phyloP scores from a whole-genome alignment of 2,329 filamentous ascomycete genomes.

The Aspergillus costaricaensis region DNA sequence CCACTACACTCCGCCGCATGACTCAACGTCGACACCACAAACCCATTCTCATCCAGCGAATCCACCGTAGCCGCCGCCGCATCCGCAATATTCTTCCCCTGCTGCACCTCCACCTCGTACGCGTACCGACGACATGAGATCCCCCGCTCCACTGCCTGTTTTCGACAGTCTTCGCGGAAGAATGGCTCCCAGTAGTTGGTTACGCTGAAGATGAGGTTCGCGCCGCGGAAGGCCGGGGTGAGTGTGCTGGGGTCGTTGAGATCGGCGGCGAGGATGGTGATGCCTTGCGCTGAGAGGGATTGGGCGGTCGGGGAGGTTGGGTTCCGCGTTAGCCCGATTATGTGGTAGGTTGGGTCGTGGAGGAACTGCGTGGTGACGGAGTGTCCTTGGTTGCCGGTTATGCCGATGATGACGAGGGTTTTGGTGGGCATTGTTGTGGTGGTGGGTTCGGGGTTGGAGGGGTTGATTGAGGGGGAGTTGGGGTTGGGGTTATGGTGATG shows the following conservation, averaged over 20 bases:
- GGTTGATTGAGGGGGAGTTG: background rate
- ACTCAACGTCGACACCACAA: constrained; percentile 56
- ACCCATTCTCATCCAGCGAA: constrained; percentile 50
- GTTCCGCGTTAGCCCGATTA: constrained; percentile 35
- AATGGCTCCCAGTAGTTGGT: constrained; percentile 60
- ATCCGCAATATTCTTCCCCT: constrained; percentile 59
- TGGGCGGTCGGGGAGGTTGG: constrained; percentile 23
- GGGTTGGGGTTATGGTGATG: background rate
- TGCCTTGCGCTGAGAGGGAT: constrained; percentile 23
- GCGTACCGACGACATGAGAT: constrained; percentile 49
- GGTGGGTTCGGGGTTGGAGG: background rate
- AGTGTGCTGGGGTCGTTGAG: constrained; percentile 28
- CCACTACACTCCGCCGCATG: constrained; percentile 51
- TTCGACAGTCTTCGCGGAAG: constrained; percentile 47
- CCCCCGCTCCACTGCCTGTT: constrained; percentile 41
- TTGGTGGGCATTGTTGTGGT: constrained; percentile 11
- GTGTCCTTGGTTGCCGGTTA: constrained; percentile 27
- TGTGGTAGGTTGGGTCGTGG: constrained; percentile 24
- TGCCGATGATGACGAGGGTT: constrained; percentile 20
- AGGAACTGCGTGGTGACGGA: constrained; percentile 29
- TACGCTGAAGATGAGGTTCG: constrained; percentile 56
- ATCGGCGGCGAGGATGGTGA: constrained; percentile 32
- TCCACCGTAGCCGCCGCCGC: constrained; percentile 49
- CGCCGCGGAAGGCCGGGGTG: constrained; percentile 36
- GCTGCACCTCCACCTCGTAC: constrained; percentile 53